Conservation (phyloP, 345 rosid species). For the Euphorbia pulcherrima region DNA sequence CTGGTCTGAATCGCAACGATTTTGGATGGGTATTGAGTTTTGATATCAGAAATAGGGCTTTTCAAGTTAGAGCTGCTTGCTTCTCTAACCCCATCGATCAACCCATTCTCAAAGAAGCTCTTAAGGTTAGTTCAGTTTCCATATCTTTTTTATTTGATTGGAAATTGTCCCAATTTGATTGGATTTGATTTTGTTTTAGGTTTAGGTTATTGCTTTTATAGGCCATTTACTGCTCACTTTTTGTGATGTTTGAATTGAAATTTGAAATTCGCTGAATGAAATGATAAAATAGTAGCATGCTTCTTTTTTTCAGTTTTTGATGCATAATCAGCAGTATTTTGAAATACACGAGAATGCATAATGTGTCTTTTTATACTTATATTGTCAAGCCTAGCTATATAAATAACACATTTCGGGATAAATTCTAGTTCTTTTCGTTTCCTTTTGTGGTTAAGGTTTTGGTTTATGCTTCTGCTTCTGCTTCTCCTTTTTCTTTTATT, state of each 20-base stretch:
- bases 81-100: conserved; percentile 37
- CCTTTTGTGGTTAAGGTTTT: too few relatives aligned
- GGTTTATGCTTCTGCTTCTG: too few relatives aligned
- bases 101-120: conserved; percentile 49
- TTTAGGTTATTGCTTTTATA: conserved; percentile 1
- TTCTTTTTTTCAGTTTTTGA: not conserved
- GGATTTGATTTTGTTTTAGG: not conserved
- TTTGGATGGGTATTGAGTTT: too few relatives aligned
- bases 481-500: too few relatives aligned
- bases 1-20: not conserved
- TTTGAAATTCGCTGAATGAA: not conserved
- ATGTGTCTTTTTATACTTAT: not conserved
- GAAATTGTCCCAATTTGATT: not conserved
- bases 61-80: conserved; percentile 25
- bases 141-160: not conserved
- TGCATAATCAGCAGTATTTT: not conserved
- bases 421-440: too few relatives aligned
- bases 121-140: conserved; percentile 40
- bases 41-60: not conserved
- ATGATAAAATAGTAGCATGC: not conserved
- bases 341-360: not conserved
- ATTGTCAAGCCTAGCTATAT: too few relatives aligned
- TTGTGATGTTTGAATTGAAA: not conserved
- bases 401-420: too few relatives aligned
- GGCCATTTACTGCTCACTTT: not conserved